Evolutionary conservation across 441 rosid species (phyloP), one percentile per base, ranked within the genome.

Genomic region (Gossypium laxum): DNA sequence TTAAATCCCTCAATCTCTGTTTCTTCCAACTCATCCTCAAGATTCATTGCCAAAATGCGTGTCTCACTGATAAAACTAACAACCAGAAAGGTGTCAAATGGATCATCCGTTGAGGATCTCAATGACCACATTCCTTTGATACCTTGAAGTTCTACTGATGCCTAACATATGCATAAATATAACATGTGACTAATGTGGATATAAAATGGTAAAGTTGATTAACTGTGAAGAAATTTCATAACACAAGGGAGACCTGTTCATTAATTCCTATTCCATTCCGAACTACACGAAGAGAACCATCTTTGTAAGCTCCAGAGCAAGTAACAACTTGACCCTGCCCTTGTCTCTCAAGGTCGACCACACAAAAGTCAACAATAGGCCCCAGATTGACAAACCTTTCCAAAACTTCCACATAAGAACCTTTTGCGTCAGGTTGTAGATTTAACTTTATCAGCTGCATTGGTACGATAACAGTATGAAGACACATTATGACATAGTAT

Each of bases 321-420:
- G 99, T 94, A 30, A 94, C 99, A 75, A 94, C 99, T 87, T 94
- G 99, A 75, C 99, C 97, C 82, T 94, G 99, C 74, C 99, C 99
- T 82, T 94, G 99, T 82, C 98, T 90, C 85, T 94, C 98, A 48
- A 94, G 98, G 85, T 94, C 99, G 72, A 94, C 97, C 71, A 94
- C 97, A 83, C 96, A 90, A 75, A 94, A 94, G 82, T 94, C 99
- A 38, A 85, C 93, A 71, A 94, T 94, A 68, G 99, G 99, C 70
- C 99, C 99, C 85, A 94, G 81, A 74, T 94, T 94, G 83, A 89
- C 91, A 78, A 88, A 92, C 75, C 92, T 83, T 68, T 93, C 98
- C 83, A 91, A 64, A 69, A 90, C 91, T 82, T 93, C 93, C n/a
- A 91, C 95, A 68, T 89, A 91, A 61, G 96, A 91, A 73, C 97